phyloP scores from a whole-genome alignment of 257 asterid genomes.

The Solanum lycopersicoides region DNA sequence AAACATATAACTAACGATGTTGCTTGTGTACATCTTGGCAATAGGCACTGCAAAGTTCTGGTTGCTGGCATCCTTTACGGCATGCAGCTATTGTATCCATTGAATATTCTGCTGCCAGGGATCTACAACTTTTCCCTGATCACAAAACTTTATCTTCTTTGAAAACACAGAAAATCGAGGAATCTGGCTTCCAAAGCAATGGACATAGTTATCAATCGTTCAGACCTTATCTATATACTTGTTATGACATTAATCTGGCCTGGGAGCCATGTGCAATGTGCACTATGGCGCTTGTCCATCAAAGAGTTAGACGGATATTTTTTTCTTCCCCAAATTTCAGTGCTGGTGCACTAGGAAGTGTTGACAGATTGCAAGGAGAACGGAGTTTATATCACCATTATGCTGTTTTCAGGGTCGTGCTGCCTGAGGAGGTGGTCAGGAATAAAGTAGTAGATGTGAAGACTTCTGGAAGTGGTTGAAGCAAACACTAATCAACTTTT shows the following conservation, averaged over 20 bases:
- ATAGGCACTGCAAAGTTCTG: constrained; percentile 45
- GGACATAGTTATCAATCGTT: constrained; percentile 11
- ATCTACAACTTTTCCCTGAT: constrained; percentile 43
- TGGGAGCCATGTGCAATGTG: constrained; percentile 98
- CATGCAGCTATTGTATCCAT: constrained; percentile 83
- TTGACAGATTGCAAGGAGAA: constrained; percentile 79
- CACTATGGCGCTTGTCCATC: constrained; percentile 96
- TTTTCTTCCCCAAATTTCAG: constrained; percentile 61
- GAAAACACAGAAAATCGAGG: constrained; percentile 36
- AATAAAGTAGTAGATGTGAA: background rate
- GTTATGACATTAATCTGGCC: constrained; percentile 80
- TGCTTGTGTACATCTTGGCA: constrained; percentile 63
- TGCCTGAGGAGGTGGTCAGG: constrained; percentile 30
- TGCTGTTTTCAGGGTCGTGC: constrained; percentile 68
- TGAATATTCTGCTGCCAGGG: constrained; percentile 70
- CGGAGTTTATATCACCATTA: constrained; percentile 86
- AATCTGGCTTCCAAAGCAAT: background rate
- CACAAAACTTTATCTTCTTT: constrained; percentile 11
- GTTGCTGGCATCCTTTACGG: constrained; percentile 63
- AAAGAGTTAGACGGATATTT: constrained; percentile 71
- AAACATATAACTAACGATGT: constrained; percentile 14
- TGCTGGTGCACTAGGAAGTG: constrained; percentile 81
- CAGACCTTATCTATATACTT: constrained; percentile 84
- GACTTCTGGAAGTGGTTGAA: background rate
- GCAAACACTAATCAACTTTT: background rate